A percentile compares a stretch with the other conserved stretches of the same genome.
Conservation (phyloP, 2,329 filamentous ascomycete genomes). For the Epichloe uncinata region DNA sequence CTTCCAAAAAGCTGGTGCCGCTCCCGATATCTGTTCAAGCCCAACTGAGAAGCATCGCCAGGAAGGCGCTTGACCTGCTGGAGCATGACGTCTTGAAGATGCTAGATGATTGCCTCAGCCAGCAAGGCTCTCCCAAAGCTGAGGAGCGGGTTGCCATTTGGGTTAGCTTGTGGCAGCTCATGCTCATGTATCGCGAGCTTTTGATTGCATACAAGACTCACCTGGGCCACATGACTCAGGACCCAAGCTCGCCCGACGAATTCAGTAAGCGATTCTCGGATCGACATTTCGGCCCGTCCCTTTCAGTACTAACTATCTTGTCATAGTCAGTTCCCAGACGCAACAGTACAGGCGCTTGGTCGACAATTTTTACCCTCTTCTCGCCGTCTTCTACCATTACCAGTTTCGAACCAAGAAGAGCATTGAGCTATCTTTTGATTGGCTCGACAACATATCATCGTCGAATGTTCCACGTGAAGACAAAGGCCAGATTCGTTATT, state of each 20-base stretch:
- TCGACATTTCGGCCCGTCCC: background rate
- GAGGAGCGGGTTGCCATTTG: slow-evolving; percentile 32
- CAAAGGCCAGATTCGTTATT: slow-evolving; percentile 14
- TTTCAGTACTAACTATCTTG: background rate
- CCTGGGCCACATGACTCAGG: slow-evolving; percentile 13
- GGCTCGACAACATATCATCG: slow-evolving; percentile 19
- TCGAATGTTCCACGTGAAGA: slow-evolving; percentile 14
- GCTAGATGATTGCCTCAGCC: slow-evolving; percentile 25
- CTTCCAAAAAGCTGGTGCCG: slow-evolving; percentile 23
- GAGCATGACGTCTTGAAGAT: slow-evolving; percentile 27
- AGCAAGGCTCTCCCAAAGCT: slow-evolving; percentile 24
- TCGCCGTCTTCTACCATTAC: slow-evolving; percentile 27
- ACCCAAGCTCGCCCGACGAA: slow-evolving; percentile 11
- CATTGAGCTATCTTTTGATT: slow-evolving; percentile 25
- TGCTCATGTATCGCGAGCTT: slow-evolving; percentile 34
- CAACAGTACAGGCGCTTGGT: slow-evolving; percentile 16
- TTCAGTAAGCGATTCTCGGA: slow-evolving; percentile 2
- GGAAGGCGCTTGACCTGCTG: slow-evolving; percentile 21
- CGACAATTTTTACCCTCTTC: slow-evolving; percentile 23
- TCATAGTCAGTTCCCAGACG: slow-evolving; percentile 9
- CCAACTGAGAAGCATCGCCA: slow-evolving; percentile 26
- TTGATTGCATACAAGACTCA: slow-evolving; percentile 18
- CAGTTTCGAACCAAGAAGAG: slow-evolving; percentile 28
- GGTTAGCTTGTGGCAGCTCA: slow-evolving; percentile 35
- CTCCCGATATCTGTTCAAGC: slow-evolving; percentile 28